Conservation (phyloP, 441 rosid species). For the Erysimum pusillum region DNA sequence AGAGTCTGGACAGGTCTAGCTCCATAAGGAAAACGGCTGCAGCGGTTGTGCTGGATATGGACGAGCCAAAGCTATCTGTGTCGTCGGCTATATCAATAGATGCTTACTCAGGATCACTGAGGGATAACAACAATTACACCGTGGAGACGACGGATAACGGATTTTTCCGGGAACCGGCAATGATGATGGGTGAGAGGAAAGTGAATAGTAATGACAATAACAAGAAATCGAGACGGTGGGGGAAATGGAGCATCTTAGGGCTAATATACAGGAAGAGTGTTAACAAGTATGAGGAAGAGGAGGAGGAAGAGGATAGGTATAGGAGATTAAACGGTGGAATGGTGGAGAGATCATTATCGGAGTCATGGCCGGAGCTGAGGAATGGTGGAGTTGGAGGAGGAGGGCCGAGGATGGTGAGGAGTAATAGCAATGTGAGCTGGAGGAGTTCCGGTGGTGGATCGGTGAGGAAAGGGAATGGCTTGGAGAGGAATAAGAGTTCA, state of each 20-base stretch:
- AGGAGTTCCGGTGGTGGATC: conserved; percentile 72
- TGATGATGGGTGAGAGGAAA: conserved; percentile 65
- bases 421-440: conserved; percentile 99
- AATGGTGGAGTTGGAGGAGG: conserved; percentile 51
- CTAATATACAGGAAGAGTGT: conserved; percentile 78
- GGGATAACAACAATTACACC: conserved; percentile 59
- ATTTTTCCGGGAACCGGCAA: conserved; percentile 62
- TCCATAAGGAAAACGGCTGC: conserved; percentile 89
- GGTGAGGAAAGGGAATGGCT: conserved; percentile 64
- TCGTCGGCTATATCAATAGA: conserved; percentile 77
- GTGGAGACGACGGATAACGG: conserved; percentile 77
- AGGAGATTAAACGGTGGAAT: conserved; percentile 69
- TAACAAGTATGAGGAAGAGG: conserved; percentile 89
- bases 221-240: conserved; percentile 91
- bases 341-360: conserved; percentile 90
- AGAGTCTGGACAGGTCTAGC: conserved; percentile 89
- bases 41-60: conserved; percentile 87
- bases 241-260: conserved; percentile 93
- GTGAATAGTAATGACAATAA: conserved; percentile 48
- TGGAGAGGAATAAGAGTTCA: conserved; percentile 89
- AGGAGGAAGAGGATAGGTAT: conserved; percentile 64
- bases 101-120: conserved; percentile 71
- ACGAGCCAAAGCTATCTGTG: conserved; percentile 69
- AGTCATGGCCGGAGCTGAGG: conserved; percentile 91
- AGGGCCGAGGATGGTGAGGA: conserved; percentile 81